phyloP scores from a whole-genome alignment of 352 stramenopile species.

The Pythium myriotylum region DNA sequence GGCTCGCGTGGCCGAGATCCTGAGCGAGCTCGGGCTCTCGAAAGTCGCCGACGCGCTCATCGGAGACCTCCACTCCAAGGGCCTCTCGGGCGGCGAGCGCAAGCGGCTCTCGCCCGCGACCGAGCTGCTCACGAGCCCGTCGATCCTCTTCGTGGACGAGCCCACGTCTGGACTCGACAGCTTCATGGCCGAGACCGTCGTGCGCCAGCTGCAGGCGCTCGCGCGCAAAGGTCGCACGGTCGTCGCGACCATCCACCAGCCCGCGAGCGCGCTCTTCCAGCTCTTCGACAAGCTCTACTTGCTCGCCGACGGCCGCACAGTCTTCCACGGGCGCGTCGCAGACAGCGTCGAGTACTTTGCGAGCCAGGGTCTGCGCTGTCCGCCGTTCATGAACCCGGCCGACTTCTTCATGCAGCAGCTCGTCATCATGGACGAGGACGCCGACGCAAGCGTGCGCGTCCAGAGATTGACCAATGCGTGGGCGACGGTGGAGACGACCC shows the following conservation, averaged over 20 bases:
- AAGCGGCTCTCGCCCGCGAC: constrained; percentile 87
- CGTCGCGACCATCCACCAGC: constrained; percentile 66
- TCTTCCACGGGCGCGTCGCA: constrained; percentile 57
- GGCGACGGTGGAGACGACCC: not conserved
- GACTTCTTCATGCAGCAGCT: constrained; percentile 73
- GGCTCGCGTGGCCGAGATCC: constrained; percentile 48
- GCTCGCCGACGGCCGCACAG: constrained; percentile 39
- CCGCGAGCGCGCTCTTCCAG: constrained; percentile 62
- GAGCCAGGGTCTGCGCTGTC: constrained; percentile 51
- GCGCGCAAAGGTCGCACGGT: constrained; percentile 75
- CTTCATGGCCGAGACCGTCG: constrained; percentile 35
- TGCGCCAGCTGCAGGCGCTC: constrained; percentile 55
- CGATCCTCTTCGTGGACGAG: constrained; percentile 86
- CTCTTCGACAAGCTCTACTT: constrained; percentile 66
- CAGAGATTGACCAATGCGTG: constrained; percentile 47
- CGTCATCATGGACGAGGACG: constrained; percentile 45
- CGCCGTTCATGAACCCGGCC: constrained; percentile 57
- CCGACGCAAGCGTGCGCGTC: constrained; percentile 29
- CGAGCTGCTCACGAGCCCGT: constrained; percentile 77
- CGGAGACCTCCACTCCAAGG: constrained; percentile 29
- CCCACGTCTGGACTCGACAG: constrained; percentile 69
- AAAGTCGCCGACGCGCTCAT: constrained; percentile 65
- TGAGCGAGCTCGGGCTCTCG: constrained; percentile 62
- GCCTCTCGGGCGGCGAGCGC: constrained; percentile 21
- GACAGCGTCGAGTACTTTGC: constrained; percentile 63